Conservation (phyloP, 1,284 basidiomycete genomes). For the Singerocomus rubriflavus region DNA sequence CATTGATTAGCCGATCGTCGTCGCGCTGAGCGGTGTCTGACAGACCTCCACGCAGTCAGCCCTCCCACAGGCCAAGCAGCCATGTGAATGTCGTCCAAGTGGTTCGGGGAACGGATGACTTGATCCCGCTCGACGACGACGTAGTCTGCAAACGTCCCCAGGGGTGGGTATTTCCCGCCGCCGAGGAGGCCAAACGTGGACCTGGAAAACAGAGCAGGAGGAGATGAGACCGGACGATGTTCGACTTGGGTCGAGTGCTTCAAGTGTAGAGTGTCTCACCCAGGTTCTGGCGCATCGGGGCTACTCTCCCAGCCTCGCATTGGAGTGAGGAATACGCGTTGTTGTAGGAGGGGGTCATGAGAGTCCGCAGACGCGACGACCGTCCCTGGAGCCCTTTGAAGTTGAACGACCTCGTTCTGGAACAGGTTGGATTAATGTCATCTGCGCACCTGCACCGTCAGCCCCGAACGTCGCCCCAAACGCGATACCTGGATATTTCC, state of each 20-base stretch:
- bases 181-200: conserved; percentile 60
- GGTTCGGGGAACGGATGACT: conserved; percentile 63
- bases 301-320: conserved; percentile 73
- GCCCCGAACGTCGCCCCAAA: conserved; percentile 64
- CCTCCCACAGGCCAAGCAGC: conserved; percentile 78
- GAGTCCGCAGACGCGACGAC: conserved; percentile 56
- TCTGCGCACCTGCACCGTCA: conserved; percentile 64
- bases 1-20: background rate
- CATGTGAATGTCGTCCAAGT: conserved; percentile 67
- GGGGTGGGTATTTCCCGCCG: conserved; percentile 44
- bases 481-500: conserved; percentile 65
- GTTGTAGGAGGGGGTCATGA: conserved; percentile 55
- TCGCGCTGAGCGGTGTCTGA: background rate
- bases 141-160: conserved; percentile 80
- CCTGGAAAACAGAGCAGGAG: conserved; percentile 7
- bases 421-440: background rate
- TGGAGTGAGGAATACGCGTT: conserved; percentile 73
- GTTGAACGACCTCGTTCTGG: background rate
- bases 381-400: conserved; percentile 41
- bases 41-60: conserved; percentile 80
- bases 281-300: conserved; percentile 55
- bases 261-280: conserved; percentile 7
- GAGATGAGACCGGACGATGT: conserved; percentile 1
- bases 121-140: conserved; percentile 70
- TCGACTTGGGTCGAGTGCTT: too few species aligned